phyloP scores from a whole-genome alignment of 108 stramenopile genomes.

The Nitzschia sp. region DNA sequence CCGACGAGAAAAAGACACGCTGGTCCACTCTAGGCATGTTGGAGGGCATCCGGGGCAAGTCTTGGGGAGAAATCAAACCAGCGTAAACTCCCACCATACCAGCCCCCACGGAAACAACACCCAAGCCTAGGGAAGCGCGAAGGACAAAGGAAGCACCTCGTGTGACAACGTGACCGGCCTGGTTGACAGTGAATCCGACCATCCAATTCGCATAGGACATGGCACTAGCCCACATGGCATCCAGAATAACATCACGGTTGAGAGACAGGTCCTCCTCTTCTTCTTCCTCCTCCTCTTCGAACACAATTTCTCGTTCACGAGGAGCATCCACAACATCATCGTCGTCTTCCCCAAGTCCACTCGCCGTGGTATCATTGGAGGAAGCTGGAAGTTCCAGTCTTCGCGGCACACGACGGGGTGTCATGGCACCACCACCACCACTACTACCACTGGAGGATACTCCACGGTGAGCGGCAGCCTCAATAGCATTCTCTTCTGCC shows the following conservation, averaged over 20 bases:
- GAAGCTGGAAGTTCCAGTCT: background rate
- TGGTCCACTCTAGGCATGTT: background rate
- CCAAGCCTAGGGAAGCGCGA: constrained; percentile 16
- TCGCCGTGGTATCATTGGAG: constrained; percentile 5
- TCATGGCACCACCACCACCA: constrained; percentile 17
- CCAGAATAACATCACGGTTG: background rate
- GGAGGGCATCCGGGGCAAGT: background rate
- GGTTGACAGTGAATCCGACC: background rate
- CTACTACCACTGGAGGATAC: background rate
- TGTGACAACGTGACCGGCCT: background rate
- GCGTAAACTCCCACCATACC: constrained; percentile 18
- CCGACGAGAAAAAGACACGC: constrained; percentile 2
- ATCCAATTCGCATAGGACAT: background rate
- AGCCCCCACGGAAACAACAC: constrained; percentile 1
- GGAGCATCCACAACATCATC: constrained; percentile 20
- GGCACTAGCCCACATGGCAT: background rate
- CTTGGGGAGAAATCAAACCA: background rate
- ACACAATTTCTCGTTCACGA: constrained; percentile 5
- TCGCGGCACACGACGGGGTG: constrained; percentile 15
- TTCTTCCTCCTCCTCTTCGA: constrained; percentile 19
- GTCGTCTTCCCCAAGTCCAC: constrained; percentile 11
- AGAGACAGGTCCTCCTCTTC: constrained; percentile 8
- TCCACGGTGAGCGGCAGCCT: constrained; percentile 7
- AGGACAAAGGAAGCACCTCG: background rate
- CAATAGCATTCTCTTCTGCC: constrained; percentile 19